A percentile compares a stretch with the other conserved stretches of the same genome.
phyloP scores from a whole-genome alignment of 2,329 filamentous ascomycete genomes.

The Microcyclospora tardicrescens region DNA sequence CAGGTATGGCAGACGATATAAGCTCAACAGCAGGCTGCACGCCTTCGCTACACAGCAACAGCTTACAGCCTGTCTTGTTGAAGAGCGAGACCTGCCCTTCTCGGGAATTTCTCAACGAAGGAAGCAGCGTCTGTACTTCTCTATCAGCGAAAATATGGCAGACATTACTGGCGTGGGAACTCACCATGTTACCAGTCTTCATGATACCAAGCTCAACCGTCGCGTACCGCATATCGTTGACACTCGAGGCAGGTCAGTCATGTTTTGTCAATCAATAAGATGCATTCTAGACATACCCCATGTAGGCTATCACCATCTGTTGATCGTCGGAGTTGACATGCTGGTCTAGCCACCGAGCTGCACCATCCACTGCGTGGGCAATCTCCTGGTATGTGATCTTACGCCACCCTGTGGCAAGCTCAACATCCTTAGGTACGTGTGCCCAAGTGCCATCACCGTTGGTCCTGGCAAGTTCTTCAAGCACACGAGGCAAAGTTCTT shows the following conservation, averaged over 20 bases:
- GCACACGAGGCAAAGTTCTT: too few species aligned
- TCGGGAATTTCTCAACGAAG: slow-evolving; percentile 1
- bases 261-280: too few species aligned
- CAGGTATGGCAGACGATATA: not conserved
- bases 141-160: too few species aligned
- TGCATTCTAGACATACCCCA: not conserved
- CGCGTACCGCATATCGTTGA: slow-evolving; percentile 2
- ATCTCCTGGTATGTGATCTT: slow-evolving; percentile 9
- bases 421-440: slow-evolving; percentile 7
- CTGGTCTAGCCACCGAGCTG: slow-evolving; percentile 9
- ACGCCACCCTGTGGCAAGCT: slow-evolving; percentile 11
- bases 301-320: slow-evolving; percentile 5
- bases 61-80: not conserved
- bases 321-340: slow-evolving; percentile 6
- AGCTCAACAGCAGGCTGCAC: not conserved
- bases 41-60: slow-evolving; percentile 2
- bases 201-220: not conserved
- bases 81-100: slow-evolving; percentile 2
- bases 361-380: slow-evolving; percentile 9
- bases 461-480: slow-evolving; percentile 10
- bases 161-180: not conserved
- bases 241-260: not conserved
- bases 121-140: slow-evolving; percentile 1
- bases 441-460: slow-evolving; percentile 12
- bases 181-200: slow-evolving; percentile 1